Evolutionary conservation across 306 rosid species (phyloP), one percentile per base, ranked within the genome.

Genomic region (Begonia masoniana): DNA sequence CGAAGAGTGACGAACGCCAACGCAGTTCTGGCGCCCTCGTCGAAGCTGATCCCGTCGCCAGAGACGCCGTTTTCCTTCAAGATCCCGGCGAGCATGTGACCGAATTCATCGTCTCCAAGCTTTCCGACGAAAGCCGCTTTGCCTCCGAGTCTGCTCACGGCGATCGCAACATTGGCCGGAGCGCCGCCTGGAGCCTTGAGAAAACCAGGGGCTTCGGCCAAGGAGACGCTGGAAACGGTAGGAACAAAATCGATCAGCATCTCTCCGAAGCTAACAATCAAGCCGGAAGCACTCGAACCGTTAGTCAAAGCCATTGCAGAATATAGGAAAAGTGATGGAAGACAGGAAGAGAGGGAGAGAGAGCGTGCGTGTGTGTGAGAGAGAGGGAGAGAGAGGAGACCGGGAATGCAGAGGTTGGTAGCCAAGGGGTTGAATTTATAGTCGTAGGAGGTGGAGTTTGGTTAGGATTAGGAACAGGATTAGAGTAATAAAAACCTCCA

Each of bases 171-270:
- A 84, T 91, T 91, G 12, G 96, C 99, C 0, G 99, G 96, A 2
- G 99, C 99, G 0, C 99, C 94, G 5, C 99, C 99, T 48, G 99
- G 96, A 2, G 99, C 99, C 39, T 91, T 86, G 54, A 91, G 69
- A 56, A 91, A 91, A 2, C 96, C 96, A 1, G 96, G 96, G 1
- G 96, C 99, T 46, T 83, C 88, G 0, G 99, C 92, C 4, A 91
- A 65, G 10, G 99, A 91, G 0, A 86, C 94, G 51, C 94, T 92
- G 53, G 96, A 83, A 14, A 42, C 77, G 4, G 93, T 91, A 36
- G 99, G 99, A 1, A 86, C 96, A 47, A 91, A 86, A 61, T 91
- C 99, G 69, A 86, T 91, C 11, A 91, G 79, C 99, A 91, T 91
- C 86, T 91, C 99, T 5, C 99, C 96, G 71, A 91, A 91, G 57